These are phyloP conservation scores for Dichotomopilus funicola DNA, from an alignment of 2,329 filamentous ascomycete species.

Conservation along the genomic window DNA sequence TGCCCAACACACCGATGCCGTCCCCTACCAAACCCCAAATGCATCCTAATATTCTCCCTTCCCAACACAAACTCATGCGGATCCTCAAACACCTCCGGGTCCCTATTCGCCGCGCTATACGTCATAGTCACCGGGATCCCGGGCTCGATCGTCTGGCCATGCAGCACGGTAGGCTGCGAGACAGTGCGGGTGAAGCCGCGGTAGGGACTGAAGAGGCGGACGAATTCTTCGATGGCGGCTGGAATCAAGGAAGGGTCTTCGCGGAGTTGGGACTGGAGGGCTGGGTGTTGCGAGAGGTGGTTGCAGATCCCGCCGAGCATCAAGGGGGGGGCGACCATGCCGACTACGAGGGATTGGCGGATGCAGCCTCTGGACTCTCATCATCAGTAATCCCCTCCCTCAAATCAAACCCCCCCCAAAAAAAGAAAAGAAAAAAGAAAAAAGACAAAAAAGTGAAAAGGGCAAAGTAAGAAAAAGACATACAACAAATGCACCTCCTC, in stretches of 20 bases:
- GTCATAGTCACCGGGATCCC: not conserved
- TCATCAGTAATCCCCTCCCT: too few species aligned
- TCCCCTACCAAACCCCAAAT: constrained; percentile 1
- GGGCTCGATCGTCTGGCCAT: constrained; percentile 2
- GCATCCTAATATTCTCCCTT: not conserved
- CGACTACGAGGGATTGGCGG: not conserved
- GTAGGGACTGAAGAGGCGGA: constrained; percentile 3
- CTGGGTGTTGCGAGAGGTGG: not conserved
- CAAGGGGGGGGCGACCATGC: constrained; percentile 1
- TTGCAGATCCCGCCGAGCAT: constrained; percentile 5
- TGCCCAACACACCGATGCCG: constrained; percentile 1
- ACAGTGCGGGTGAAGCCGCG: constrained; percentile 1
- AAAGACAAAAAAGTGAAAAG: too few species aligned
- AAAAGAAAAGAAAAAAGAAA: too few species aligned
- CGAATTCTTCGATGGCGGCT: constrained; percentile 3
- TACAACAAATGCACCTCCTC: not conserved
- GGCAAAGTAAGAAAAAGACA: not conserved
- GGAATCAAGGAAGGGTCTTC: not conserved
- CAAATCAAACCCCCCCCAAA: too few species aligned
- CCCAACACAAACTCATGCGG: not conserved
- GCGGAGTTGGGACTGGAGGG: not conserved
- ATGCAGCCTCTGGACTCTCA: too few species aligned
- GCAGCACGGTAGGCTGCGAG: not conserved
- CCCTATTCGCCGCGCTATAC: constrained; percentile 2
- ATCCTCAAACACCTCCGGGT: not conserved